Evolutionary conservation across 306 rosid genomes (phyloP), one percentile per base, ranked within the genome.

Genomic region (Betula pendula): DNA sequence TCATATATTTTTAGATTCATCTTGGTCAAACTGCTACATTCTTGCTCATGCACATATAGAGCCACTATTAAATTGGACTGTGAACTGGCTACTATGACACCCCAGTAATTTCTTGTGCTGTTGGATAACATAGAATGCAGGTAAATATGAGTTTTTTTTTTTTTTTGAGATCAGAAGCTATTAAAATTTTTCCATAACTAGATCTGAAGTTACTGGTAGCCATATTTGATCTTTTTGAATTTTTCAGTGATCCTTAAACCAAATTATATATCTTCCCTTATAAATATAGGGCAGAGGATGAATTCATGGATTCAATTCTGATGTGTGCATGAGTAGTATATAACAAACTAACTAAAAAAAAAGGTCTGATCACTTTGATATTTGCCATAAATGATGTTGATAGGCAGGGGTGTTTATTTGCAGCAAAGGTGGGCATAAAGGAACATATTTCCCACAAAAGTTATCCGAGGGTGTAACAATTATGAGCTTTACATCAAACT

Each of bases 1-100:
- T 62, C 73, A 19, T 75, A 11, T 45, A 35, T 62, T 51, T 53
- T 77, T 17, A 51, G 8, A 33, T 38, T 55, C 27, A 68, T 79
- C 33, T 63, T 33, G 33, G 44, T 31, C 5, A 19, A 63, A 63
- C 45, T 63, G 45, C 69, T 63, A 35, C 69, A 63, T 63, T 63
- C 44, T 63, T 63, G 69, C 33, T 62, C 12, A 16, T 33, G 22
- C 69, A 13, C 20, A 40, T 56, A 8, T n/a, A 38, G 48, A 66
- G 48, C 49, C 48, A 19, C 9, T 66, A 35, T 66, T 48, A 66
- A 66, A 66, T 66, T 35, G 70, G 45, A 66, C 29, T 8, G 44
- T 31, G 31, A 31, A 62, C 48, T 38, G 8, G 70, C 47, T 35
- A 19, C 14, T 35, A 9, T 35, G 38, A 9, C 70, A 65, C 24